Percentiles rank a stretch among this genome's conserved stretches.
Conservation (phyloP, 495 filamentous ascomycete genomes). For the Chlorociboria aeruginascens region DNA sequence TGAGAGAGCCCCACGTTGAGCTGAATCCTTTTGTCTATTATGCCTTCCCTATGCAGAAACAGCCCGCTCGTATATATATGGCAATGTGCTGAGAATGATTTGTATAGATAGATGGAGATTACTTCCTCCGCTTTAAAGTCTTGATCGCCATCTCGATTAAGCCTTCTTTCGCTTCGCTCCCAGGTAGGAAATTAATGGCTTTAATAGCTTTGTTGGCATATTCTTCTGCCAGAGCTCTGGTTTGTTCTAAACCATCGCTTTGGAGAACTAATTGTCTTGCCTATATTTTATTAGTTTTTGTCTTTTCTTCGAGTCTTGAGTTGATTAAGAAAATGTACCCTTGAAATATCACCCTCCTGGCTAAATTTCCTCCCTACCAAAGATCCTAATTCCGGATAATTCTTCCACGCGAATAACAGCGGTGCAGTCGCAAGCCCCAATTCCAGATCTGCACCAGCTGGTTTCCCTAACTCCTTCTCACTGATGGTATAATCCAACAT, state of each 20-base stretch:
- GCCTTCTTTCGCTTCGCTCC: slow-evolving; percentile 83
- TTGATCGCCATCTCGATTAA: slow-evolving; percentile 89
- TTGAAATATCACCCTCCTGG: slow-evolving; percentile 69
- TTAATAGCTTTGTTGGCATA: slow-evolving; percentile 81
- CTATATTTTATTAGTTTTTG: slow-evolving; percentile 29
- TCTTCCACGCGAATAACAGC: slow-evolving; percentile 91
- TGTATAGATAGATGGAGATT: slow-evolving; percentile 11
- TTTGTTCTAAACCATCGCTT: slow-evolving; percentile 84
- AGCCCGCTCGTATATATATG: neutral
- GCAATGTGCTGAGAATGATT: neutral
- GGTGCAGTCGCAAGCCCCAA: slow-evolving; percentile 93
- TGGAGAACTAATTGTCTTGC: slow-evolving; percentile 71
- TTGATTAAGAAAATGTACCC: slow-evolving; percentile 38
- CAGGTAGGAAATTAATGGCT: slow-evolving; percentile 71
- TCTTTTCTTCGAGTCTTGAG: neutral
- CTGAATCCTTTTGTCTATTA: neutral
- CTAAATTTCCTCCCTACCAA: slow-evolving; percentile 88
- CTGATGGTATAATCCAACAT: slow-evolving; percentile 93
- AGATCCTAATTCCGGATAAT: slow-evolving; percentile 68
- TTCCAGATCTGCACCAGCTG: slow-evolving; percentile 87
- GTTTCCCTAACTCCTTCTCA: slow-evolving; percentile 79
- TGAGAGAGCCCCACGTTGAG: neutral
- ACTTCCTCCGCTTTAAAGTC: slow-evolving; percentile 82
- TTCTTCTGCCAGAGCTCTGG: slow-evolving; percentile 74
- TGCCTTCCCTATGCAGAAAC: neutral